phyloP scores from a whole-genome alignment of 2,329 filamentous ascomycete genomes.

The Hypoxylon sp. region DNA sequence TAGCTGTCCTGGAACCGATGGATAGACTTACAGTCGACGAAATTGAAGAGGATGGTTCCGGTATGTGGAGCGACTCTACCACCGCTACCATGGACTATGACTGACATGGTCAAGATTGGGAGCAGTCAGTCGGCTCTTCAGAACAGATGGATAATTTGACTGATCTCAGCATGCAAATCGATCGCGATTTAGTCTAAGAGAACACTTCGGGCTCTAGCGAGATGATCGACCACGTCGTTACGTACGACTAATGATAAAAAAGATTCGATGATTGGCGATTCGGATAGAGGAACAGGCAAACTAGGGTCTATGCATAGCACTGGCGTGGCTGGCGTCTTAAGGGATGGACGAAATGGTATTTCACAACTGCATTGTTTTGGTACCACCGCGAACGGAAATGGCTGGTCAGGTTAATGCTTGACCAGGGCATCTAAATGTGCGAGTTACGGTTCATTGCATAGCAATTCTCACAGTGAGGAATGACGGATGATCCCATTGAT shows the following conservation, averaged over 20 bases:
- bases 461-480: constrained; percentile 17
- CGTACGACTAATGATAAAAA: constrained; percentile 16
- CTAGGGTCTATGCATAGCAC: constrained; percentile 46
- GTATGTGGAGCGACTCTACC: constrained; percentile 64
- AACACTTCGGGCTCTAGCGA: constrained; percentile 30
- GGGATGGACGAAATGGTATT: constrained; percentile 39
- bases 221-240: constrained; percentile 12
- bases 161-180: constrained; percentile 61
- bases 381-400: constrained; percentile 10
- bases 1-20: constrained; percentile 65
- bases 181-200: constrained; percentile 59
- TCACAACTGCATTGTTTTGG: constrained; percentile 28
- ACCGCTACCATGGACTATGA: constrained; percentile 57
- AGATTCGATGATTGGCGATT: constrained; percentile 28
- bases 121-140: constrained; percentile 68
- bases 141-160: constrained; percentile 67
- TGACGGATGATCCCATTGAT: constrained; percentile 3
- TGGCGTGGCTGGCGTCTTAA: constrained; percentile 47
- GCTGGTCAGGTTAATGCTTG: constrained; percentile 7
- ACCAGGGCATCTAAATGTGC: constrained; percentile 24
- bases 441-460: constrained; percentile 36
- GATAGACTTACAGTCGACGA: constrained; percentile 69
- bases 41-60: constrained; percentile 71
- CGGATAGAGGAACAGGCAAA: constrained; percentile 39
- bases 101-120: constrained; percentile 65